A percentile compares a stretch with the other conserved stretches of the same genome.
phyloP scores from a whole-genome alignment of 1,284 basidiomycete genomes.

The Irpex sp. region DNA sequence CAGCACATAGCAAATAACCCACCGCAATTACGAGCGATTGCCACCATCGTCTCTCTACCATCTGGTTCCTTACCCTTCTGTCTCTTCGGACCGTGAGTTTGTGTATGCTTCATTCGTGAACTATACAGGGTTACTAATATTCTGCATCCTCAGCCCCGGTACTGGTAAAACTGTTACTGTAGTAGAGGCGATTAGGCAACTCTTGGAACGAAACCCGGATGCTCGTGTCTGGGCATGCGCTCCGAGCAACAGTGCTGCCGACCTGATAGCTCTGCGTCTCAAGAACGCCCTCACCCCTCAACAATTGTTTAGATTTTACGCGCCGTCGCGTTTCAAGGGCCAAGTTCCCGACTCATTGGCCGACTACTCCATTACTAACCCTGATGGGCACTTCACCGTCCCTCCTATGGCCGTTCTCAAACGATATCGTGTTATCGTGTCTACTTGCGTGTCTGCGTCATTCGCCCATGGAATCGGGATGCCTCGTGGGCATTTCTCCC shows the following conservation, averaged over 20 bases:
- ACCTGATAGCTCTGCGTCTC: slow-evolving; percentile 56
- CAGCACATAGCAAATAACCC: slow-evolving; percentile 42
- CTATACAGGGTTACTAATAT: not conserved
- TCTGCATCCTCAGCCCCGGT: slow-evolving; percentile 41
- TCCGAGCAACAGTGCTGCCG: slow-evolving; percentile 60
- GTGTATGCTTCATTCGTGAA: too few species aligned
- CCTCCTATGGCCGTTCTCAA: slow-evolving; percentile 39
- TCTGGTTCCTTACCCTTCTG: slow-evolving; percentile 53
- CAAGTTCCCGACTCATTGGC: slow-evolving; percentile 42
- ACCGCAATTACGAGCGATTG: slow-evolving; percentile 51
- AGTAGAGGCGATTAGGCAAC: slow-evolving; percentile 61
- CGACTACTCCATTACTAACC: slow-evolving; percentile 36
- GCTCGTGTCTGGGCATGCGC: slow-evolving; percentile 61
- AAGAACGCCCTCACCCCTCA: slow-evolving; percentile 28
- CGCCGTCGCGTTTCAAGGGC: slow-evolving; percentile 48
- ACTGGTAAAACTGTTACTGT: slow-evolving; percentile 70
- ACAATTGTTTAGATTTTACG: slow-evolving; percentile 60
- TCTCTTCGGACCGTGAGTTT: slow-evolving; percentile 63
- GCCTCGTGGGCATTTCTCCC: slow-evolving; percentile 31
- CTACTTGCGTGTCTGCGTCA: slow-evolving; percentile 50
- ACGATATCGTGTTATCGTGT: slow-evolving; percentile 51
- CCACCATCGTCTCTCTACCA: slow-evolving; percentile 41
- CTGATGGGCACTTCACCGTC: slow-evolving; percentile 42
- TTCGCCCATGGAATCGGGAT: slow-evolving; percentile 42
- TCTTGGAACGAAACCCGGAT: slow-evolving; percentile 38